Evolutionary conservation across 83 land plant genomes (phyloP), one percentile per base, ranked within the genome.

Genomic region (Picea mariana): DNA sequence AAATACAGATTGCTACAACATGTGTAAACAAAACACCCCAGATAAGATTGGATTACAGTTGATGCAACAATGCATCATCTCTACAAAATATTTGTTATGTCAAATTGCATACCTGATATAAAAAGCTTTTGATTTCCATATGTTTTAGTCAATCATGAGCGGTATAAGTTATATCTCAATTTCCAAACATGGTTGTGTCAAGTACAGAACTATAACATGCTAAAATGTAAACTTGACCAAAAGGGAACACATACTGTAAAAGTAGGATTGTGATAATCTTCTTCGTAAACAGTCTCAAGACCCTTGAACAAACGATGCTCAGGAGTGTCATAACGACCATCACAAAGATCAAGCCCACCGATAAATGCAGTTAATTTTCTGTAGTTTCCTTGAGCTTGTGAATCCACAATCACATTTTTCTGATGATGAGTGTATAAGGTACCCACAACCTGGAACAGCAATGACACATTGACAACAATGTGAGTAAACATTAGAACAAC

Each of bases 321-420:
- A 49, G 95, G 98, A 40, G 99, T 97, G 81, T 97, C 98, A 87
- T 92, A 97, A 47, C 98, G 93, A 23, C 99, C 99, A 88, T 97
- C 98, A 85, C 98, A 95, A 21, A 97, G 88, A 87, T 97, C 99
- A 20, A 97, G 87, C 21, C 99, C 97, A 21, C 99, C 98, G 44
- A 97, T 44, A 79, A 93, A 97, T n/a, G 99, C 92, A 76, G 94
- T 90, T 44, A 97, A 83, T 80, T 92, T 93, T 58, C 99, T 75
- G 42, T 86, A 84, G 71, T 95, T 93, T 61, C 91, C 95, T 68
- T 81, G 79, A 63, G 91, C 96, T 83, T 95, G 99, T 38, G 93
- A 88, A 83, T 97, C 99, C 5, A 93, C 92, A 65, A 97, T 87
- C 27, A 94, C 95, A 83, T 91, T 83, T 86, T 97, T 97, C 81